phyloP scores from a whole-genome alignment of 495 filamentous ascomycete genomes.

The Tuber magnatum region DNA sequence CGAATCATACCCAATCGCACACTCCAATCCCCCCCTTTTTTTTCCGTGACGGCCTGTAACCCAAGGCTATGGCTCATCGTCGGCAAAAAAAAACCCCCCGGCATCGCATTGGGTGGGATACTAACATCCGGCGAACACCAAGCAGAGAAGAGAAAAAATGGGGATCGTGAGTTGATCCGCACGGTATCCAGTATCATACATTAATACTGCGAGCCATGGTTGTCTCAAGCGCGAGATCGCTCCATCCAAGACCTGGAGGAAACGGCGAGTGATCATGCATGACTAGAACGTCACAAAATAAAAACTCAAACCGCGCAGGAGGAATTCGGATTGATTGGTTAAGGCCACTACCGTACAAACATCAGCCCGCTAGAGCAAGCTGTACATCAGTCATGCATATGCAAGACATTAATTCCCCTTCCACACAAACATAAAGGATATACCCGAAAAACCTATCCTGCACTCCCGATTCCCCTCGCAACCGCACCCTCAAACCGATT shows the following conservation, averaged over 20 bases:
- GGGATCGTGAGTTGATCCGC: neutral
- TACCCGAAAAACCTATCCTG: neutral
- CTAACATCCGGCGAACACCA: neutral
- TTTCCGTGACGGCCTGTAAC: neutral
- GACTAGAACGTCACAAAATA: neutral
- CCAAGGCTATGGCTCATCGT: neutral
- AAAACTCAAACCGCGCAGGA: neutral
- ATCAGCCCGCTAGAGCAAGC: neutral
- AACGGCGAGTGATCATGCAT: neutral
- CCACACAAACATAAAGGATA: neutral
- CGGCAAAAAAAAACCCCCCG: neutral
- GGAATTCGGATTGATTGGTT: neutral
- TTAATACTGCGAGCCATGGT: neutral
- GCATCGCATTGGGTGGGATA: neutral
- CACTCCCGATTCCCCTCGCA: neutral
- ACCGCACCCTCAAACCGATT: slow-evolving; percentile 9
- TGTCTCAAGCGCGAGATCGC: neutral
- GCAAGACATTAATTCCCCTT: neutral
- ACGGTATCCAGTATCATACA: neutral
- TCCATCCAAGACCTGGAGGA: neutral
- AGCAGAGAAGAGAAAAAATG: neutral
- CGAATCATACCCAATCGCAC: neutral
- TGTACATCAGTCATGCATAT: neutral
- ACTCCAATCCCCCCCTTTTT: neutral
- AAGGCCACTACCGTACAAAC: neutral